Base-by-base conservation (phyloP, 139 green algal species). In the Haematococcus lacustris region DNA sequence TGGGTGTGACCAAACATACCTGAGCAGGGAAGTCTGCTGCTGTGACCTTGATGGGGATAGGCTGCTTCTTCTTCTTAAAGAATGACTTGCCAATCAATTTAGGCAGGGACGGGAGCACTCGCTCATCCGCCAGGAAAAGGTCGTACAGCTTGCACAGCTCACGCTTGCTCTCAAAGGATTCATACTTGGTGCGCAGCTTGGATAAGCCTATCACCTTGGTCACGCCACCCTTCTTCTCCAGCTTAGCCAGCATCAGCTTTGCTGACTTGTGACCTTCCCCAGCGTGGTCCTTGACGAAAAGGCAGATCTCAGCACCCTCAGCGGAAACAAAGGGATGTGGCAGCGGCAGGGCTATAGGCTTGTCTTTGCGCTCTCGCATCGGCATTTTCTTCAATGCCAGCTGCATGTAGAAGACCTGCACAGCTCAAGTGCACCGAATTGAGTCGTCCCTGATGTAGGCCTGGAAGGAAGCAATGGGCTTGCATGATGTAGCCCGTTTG, bases 61-160 rank as follows among this genome's bases (percentile, higher is more conserved):
- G 92, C 81, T 94, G 88, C 82, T 97, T 97, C 86, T 97, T 97
- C 80, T 93, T 93, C 80, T 92, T 93, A 87, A 98, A 97, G 76
- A 98, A 98, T 1, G 74, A 76, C 80, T 97, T 98, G 68, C 93
- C 93, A 47, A 98, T 85, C 23, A 98, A 88, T 80, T 96, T 97
- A 34, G 94, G 93, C 37, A 98, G 83, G 3, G 88, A 88, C 3
- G 85, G 89, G 23, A 98, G 59, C 21, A 98, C 76, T 28, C 94
- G 83, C 43, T 97, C 91, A 66, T 98, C 94, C 21, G 93, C 94
- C 23, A 97, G 71, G 82, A 98, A 98, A 0, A 98, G 76, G 82
- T 98, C 94, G 74, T 96, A 98, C 28, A 73, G 66, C 38, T 83
- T 85, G 79, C 92, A 96, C 28, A 98, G 88, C 71, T 94, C 70